Evolutionary conservation across 2,329 filamentous ascomycete genomes (phyloP).

Genomic region (Paraphoma chrysanthemicola): DNA sequence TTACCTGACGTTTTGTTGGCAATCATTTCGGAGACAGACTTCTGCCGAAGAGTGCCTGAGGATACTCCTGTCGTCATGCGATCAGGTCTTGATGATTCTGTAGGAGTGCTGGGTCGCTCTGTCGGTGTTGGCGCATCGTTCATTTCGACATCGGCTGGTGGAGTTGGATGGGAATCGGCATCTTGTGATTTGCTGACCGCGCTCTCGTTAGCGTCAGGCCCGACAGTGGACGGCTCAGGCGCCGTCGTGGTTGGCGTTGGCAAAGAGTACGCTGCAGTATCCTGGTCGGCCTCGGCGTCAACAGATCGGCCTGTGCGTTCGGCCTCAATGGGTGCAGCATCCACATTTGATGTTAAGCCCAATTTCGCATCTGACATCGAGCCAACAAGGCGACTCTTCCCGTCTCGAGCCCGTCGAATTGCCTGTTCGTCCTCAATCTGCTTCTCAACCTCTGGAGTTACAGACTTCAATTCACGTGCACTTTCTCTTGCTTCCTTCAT

Average conservation of each 20-base stretch:
- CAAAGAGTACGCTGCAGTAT: conserved; percentile 40
- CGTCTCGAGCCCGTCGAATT: conserved; percentile 44
- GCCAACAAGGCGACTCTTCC: conserved; percentile 35
- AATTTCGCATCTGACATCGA: conserved; percentile 12
- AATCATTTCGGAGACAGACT: conserved; percentile 76
- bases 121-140: conserved; percentile 28
- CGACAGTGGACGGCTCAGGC: conserved; percentile 36
- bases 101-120: conserved; percentile 20
- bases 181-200: conserved; percentile 18
- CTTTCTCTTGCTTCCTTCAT: conserved; percentile 54
- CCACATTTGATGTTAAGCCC: conserved; percentile 34
- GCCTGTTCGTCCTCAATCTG: conserved; percentile 62
- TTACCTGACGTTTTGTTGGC: conserved; percentile 61
- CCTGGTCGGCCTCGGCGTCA: conserved; percentile 18
- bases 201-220: conserved; percentile 30
- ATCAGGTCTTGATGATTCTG: conserved; percentile 46
- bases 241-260: conserved; percentile 45
- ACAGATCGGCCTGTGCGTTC: conserved; percentile 10
- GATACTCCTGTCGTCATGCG: conserved; percentile 74
- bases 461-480: conserved; percentile 52
- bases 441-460: conserved; percentile 66
- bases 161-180: conserved; percentile 37
- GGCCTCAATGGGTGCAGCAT: conserved; percentile 20
- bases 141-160: conserved; percentile 47
- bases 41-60: conserved; percentile 73